Percentiles rank a stretch among this genome's conserved stretches.
Conservation (phyloP, 179 eudicot genomes). For the Camellia oleifera region DNA sequence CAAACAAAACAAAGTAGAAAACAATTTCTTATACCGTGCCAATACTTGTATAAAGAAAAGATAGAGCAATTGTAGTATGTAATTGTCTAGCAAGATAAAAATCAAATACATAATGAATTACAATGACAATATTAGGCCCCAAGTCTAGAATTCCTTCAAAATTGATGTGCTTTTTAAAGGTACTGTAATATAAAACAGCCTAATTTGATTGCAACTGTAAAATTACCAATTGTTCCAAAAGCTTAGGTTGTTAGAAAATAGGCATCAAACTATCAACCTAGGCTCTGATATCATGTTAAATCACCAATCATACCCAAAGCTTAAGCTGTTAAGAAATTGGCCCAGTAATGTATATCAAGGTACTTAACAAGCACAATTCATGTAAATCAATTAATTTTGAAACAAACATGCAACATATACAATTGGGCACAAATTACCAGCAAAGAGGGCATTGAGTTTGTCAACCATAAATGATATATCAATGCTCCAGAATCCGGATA, state of each 20-base stretch:
- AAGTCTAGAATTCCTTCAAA: background rate
- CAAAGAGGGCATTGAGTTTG: slow-evolving; percentile 87
- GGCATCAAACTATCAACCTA: too few species aligned
- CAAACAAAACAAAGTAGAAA: too few species aligned
- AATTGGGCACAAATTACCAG: slow-evolving; percentile 46
- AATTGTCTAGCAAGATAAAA: too few species aligned
- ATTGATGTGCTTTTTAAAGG: background rate
- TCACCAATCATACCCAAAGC: too few species aligned
- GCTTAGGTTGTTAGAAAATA: too few species aligned
- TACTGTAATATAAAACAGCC: background rate
- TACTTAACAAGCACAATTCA: background rate
- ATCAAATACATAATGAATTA: background rate
- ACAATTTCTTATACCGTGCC: too few species aligned
- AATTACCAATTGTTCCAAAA: too few species aligned
- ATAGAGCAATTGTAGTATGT: too few species aligned
- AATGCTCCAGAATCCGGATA: slow-evolving; percentile 58
- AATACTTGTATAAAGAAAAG: too few species aligned
- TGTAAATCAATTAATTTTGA: background rate
- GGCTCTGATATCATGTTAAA: too few species aligned
- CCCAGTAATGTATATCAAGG: too few species aligned
- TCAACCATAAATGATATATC: slow-evolving; percentile 98
- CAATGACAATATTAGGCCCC: background rate
- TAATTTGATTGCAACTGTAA: background rate
- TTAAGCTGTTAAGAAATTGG: too few species aligned
- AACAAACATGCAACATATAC: background rate